Evolutionary conservation across 192 early-diverging fungal genomes (phyloP).

Genomic region (Coemansia sp.): DNA sequence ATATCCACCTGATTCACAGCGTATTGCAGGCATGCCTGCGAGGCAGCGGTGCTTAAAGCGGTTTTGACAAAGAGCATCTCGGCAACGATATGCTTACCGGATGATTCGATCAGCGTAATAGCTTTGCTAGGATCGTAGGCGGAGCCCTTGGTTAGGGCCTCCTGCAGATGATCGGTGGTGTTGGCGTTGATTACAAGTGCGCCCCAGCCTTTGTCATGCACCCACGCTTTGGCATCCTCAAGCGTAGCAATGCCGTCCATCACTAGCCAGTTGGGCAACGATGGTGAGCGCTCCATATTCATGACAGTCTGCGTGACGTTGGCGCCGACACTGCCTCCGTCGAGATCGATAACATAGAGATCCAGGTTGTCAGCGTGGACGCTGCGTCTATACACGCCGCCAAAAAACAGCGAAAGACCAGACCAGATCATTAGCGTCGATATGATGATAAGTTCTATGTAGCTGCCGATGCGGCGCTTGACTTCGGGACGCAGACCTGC

Average conservation of each 20-base stretch:
- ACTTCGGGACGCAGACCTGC: conserved; percentile 20
- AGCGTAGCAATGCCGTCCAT: background rate
- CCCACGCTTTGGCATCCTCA: conserved; percentile 24
- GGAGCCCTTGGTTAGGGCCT: conserved; percentile 17
- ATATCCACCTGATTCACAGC: conserved; percentile 22
- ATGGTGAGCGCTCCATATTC: conserved; percentile 8
- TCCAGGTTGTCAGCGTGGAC: conserved; percentile 31
- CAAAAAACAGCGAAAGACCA: conserved; percentile 40
- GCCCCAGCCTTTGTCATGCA: conserved; percentile 34
- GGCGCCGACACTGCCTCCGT: conserved; percentile 37
- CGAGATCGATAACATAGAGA: conserved; percentile 43
- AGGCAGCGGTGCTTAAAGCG: conserved; percentile 14
- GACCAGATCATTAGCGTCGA: conserved; percentile 42
- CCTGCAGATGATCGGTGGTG: conserved; percentile 21
- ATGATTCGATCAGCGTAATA: conserved; percentile 33
- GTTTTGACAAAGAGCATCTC: conserved; percentile 31
- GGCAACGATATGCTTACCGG: conserved; percentile 26
- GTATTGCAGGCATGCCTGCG: conserved; percentile 14
- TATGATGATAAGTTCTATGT: conserved; percentile 22
- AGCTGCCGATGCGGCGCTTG: conserved; percentile 20
- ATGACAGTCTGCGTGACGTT: conserved; percentile 36
- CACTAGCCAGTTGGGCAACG: conserved; percentile 26
- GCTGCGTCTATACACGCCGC: conserved; percentile 38
- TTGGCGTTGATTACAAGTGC: conserved; percentile 43
- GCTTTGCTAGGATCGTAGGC: conserved; percentile 28